Percentiles rank a stretch among this genome's conserved stretches.
Conservation (phyloP, 306 rosid genomes). For the Acmispon strigosus region DNA sequence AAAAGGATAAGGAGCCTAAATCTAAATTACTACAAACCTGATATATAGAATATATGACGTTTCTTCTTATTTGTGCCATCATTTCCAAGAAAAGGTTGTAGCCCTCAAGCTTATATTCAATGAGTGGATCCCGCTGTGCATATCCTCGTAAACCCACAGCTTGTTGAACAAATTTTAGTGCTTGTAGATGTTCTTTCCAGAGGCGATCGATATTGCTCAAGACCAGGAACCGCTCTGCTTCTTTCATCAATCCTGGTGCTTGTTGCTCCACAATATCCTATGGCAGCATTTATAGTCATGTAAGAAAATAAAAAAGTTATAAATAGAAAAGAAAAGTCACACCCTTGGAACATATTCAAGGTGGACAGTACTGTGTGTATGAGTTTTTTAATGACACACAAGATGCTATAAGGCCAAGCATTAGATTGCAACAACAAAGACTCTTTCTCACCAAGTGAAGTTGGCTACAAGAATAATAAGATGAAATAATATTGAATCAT, state of each 20-base stretch:
- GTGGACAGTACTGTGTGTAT: too few species aligned
- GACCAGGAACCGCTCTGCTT: constrained; percentile 86
- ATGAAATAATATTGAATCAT: too few species aligned
- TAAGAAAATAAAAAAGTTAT: background rate
- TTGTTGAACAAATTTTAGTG: constrained; percentile 93
- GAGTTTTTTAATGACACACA: too few species aligned
- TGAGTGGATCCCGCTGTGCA: constrained; percentile 95
- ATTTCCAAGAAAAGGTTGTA: constrained; percentile 96
- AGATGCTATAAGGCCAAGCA: too few species aligned
- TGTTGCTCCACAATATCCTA: constrained; percentile 73
- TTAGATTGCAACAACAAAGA: too few species aligned
- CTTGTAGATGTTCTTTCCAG: constrained; percentile 97
- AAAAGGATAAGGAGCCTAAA: background rate
- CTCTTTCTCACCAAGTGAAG: too few species aligned
- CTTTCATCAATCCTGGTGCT: constrained; percentile 88
- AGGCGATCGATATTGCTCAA: constrained; percentile 87
- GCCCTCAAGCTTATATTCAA: constrained; percentile 95
- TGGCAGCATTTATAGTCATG: background rate
- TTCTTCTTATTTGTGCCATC: constrained; percentile 98
- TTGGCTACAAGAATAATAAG: too few species aligned
- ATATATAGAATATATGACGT: constrained; percentile 89
- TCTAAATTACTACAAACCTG: constrained; percentile 49
- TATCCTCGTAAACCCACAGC: constrained; percentile 93
- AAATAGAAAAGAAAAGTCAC: background rate
- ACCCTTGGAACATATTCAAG: background rate